A percentile compares a stretch with the other conserved stretches of the same genome.
phyloP scores from a whole-genome alignment of 306 rosid species.

The Hippophae gyantsensis region DNA sequence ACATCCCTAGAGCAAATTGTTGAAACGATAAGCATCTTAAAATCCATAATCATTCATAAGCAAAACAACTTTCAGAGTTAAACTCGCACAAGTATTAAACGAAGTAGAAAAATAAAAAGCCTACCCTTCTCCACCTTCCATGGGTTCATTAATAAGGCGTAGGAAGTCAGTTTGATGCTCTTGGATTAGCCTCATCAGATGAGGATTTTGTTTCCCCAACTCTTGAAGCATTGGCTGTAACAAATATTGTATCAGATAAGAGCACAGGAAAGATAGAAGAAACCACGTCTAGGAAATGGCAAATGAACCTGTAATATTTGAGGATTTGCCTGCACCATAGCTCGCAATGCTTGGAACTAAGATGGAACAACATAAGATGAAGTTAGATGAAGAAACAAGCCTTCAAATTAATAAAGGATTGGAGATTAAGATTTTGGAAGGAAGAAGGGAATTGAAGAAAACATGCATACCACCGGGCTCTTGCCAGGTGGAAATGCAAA shows the following conservation, averaged over 20 bases:
- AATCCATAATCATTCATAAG: not conserved
- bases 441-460: too few species aligned
- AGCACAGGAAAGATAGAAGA: not conserved
- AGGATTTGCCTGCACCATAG: conserved; percentile 94
- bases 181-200: conserved; percentile 75
- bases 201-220: conserved; percentile 94
- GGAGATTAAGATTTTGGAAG: too few species aligned
- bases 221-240: conserved; percentile 96
- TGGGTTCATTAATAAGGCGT: conserved; percentile 80
- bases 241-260: conserved; percentile 18
- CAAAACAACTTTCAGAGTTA: not conserved
- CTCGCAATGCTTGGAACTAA: conserved; percentile 82
- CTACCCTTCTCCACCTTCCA: conserved; percentile 86
- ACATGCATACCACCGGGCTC: too few species aligned
- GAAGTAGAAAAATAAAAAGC: conserved; percentile 13
- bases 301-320: conserved; percentile 83
- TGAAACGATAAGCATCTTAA: conserved; percentile 13
- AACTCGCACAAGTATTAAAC: not conserved
- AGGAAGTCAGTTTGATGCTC: conserved; percentile 87
- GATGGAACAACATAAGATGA: conserved; percentile 9
- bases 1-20: conserved; percentile 38
- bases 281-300: conserved; percentile 1
- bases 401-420: not conserved
- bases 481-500: too few species aligned
- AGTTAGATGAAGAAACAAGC: not conserved